A percentile compares a stretch with the other conserved stretches of the same genome.
Evolutionary conservation across 2,329 filamentous ascomycete genomes (phyloP).

Genomic region (Alternaria tenuissima): DNA sequence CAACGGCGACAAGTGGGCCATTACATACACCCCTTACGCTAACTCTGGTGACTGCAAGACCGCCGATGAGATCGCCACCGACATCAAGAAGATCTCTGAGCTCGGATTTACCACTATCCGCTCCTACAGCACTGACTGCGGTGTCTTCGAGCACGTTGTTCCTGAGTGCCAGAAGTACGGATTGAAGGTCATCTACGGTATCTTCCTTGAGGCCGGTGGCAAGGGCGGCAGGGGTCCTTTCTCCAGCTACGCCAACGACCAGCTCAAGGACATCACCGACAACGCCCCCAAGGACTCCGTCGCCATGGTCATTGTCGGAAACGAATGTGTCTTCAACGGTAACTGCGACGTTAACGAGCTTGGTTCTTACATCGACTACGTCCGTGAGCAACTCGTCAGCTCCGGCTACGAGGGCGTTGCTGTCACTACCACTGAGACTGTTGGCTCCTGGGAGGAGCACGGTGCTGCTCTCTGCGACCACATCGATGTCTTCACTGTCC

Average conservation of each 20-base stretch:
- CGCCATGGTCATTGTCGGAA: conserved; percentile 84
- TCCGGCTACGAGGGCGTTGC: conserved; percentile 74
- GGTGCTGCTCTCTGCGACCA: conserved; percentile 70
- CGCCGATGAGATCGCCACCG: conserved; percentile 48
- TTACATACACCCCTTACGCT: conserved; percentile 60
- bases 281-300: conserved; percentile 76
- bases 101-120: conserved; percentile 72
- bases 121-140: conserved; percentile 92
- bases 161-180: conserved; percentile 70
- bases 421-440: conserved; percentile 84
- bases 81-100: conserved; percentile 54
- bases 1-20: conserved; percentile 58
- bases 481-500: conserved; percentile 82
- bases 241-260: conserved; percentile 68
- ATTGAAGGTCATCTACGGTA: conserved; percentile 82
- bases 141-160: conserved; percentile 78
- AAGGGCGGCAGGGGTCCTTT: conserved; percentile 53
- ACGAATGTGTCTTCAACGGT: conserved; percentile 85
- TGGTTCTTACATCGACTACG: conserved; percentile 71
- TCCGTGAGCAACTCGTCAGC: conserved; percentile 68
- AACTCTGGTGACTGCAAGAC: conserved; percentile 55
- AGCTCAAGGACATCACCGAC: conserved; percentile 76
- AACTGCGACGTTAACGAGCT: conserved; percentile 72
- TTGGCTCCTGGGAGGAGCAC: conserved; percentile 76
- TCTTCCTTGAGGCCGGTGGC: conserved; percentile 76